Evolutionary conservation across 2,329 filamentous ascomycete genomes (phyloP).

Genomic region (Niveomyces coronatus): DNA sequence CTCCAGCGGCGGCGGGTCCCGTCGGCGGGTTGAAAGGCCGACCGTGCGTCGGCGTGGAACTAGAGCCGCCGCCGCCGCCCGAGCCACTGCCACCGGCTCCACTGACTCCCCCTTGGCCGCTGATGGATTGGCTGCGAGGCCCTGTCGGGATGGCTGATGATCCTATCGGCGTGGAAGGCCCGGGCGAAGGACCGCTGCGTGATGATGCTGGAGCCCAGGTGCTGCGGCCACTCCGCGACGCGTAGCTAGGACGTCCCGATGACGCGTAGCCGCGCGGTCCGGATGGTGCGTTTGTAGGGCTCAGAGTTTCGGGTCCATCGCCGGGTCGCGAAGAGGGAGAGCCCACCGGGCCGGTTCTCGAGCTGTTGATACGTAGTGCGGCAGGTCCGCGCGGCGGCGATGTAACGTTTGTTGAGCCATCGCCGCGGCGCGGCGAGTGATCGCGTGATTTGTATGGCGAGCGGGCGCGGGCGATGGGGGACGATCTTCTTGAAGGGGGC

Average conservation of each 20-base stretch:
- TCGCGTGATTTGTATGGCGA: slow-evolving; percentile 37
- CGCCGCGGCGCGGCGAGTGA: slow-evolving; percentile 23
- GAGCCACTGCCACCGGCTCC: slow-evolving; percentile 12
- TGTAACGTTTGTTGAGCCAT: slow-evolving; percentile 19
- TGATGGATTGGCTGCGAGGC: slow-evolving; percentile 27
- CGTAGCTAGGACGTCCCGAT: slow-evolving; percentile 33
- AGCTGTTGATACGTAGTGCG: slow-evolving; percentile 34
- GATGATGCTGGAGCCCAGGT: slow-evolving; percentile 29
- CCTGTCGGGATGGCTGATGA: slow-evolving; percentile 37
- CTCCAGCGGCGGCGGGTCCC: slow-evolving; percentile 32
- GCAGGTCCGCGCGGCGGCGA: slow-evolving; percentile 48
- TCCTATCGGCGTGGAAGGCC: slow-evolving; percentile 31
- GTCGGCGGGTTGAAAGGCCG: slow-evolving; percentile 48
- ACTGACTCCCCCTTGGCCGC: slow-evolving; percentile 13
- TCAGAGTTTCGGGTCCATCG: slow-evolving; percentile 28
- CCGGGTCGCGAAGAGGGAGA: slow-evolving; percentile 20
- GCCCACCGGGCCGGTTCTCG: slow-evolving; percentile 8
- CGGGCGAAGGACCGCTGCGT: slow-evolving; percentile 24
- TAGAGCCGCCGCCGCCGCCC: too few relatives aligned
- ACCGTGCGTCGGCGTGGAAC: slow-evolving; percentile 31
- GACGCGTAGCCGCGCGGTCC: slow-evolving; percentile 45
- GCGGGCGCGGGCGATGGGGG: slow-evolving; percentile 39
- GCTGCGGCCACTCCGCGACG: slow-evolving; percentile 34
- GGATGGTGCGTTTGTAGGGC: slow-evolving; percentile 40
- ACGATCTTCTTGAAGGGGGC: slow-evolving; percentile 40